phyloP scores from a whole-genome alignment of 2,329 filamentous ascomycete species.

The Canariomyces notabilis region DNA sequence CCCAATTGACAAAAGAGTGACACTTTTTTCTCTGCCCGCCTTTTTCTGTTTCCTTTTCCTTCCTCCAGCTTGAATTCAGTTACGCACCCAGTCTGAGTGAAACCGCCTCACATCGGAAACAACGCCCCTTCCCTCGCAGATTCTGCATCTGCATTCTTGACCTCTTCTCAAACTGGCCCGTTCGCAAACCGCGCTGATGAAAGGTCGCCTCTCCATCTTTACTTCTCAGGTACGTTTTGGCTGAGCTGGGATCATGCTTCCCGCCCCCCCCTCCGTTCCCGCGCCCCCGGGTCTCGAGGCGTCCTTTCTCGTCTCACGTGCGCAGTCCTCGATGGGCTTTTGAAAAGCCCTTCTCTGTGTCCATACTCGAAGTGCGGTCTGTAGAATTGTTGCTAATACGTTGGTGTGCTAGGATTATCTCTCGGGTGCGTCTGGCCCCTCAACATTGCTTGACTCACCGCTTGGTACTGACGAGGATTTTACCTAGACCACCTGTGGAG shows the following conservation, averaged over 20 bases:
- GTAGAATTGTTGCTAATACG: slow-evolving; percentile 37
- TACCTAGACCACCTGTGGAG: slow-evolving; percentile 54
- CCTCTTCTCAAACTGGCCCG: slow-evolving; percentile 31
- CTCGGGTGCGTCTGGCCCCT: slow-evolving; percentile 54
- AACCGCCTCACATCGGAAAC: slow-evolving; percentile 12
- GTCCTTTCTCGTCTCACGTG: slow-evolving; percentile 1
- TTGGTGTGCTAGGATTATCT: slow-evolving; percentile 60
- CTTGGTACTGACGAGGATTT: slow-evolving; percentile 34
- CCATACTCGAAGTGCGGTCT: slow-evolving; percentile 7
- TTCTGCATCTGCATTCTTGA: slow-evolving; percentile 19
- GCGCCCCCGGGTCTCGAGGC: slow-evolving; percentile 4
- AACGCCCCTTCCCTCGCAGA: slow-evolving; percentile 18
- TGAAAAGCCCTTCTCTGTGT: slow-evolving; percentile 3
- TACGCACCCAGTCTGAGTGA: slow-evolving; percentile 9
- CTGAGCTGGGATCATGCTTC: slow-evolving; percentile 1
- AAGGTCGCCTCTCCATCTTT: slow-evolving; percentile 77
- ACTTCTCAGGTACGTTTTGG: slow-evolving; percentile 69
- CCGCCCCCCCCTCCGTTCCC: slow-evolving; percentile 12
- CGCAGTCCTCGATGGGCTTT: slow-evolving; percentile 2
- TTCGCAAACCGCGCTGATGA: slow-evolving; percentile 67
- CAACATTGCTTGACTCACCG: slow-evolving; percentile 38
- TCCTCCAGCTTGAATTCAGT: slow-evolving; percentile 13
- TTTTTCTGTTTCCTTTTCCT: slow-evolving; percentile 17
- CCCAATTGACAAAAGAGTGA: slow-evolving; percentile 15
- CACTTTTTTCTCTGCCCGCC: slow-evolving; percentile 18